Evolutionary conservation across 352 stramenopile species (phyloP), one percentile per base, ranked within the genome.

Genomic region (Phytophthora colocasiae): DNA sequence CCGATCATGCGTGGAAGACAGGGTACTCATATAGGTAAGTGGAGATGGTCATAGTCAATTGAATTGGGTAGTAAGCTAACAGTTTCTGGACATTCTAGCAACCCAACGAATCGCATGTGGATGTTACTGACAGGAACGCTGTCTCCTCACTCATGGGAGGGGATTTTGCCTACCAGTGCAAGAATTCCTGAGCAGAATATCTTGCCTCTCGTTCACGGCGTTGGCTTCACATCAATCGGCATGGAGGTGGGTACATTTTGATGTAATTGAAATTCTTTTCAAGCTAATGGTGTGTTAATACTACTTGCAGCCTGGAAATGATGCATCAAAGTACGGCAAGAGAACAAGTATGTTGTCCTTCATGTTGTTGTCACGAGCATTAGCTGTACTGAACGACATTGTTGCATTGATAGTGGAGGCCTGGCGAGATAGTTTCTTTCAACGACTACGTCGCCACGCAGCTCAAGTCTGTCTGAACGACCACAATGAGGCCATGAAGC

Each of bases 101-200:
- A 97, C 51, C 91, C 91, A 9, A 95, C 68, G 19, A 97, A 97
- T 63, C 87, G 87, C 29, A 93, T 97, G 80, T 97, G 90, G 91
- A 91, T 82, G 47, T 60, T 97, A 45, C 64, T 97, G 14, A 90
- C 83, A 24, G 91, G 91, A 8, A 81, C 64, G 1, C 73, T 93
- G 17, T 54, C 80, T 5, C 67, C 81, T 36, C 64, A 79, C 3
- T 73, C 72, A 7, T 96, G 87, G 83, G 26, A 70, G 12, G 89
- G 87, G 1, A 80, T 96, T 10, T 24, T 96, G 10, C 84, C 85
- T 6, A 50, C 64, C 2, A 80, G 71, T 11, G 74, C 79, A n/a
- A 76, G 56, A 7, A 89, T 96, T 32, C 54, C 40, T 0, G 79
- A 89, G 46, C 89, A 96, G 58, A 96, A 96, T 51, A 66, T 71